Conservation (phyloP, 2,329 filamentous ascomycete species). For the Fusarium irregulare region DNA sequence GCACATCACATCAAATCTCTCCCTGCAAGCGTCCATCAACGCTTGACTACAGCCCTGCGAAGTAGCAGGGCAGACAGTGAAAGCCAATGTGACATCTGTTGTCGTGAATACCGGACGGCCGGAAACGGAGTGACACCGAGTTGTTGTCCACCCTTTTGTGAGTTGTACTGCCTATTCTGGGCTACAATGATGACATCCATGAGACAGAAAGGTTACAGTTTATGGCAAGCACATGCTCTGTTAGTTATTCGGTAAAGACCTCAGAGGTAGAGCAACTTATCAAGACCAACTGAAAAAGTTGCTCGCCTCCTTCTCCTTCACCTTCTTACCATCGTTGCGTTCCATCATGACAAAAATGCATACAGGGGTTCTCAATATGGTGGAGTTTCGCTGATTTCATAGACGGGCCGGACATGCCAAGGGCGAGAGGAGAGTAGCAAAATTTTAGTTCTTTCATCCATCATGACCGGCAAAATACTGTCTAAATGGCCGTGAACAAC, state of each 20-base stretch:
- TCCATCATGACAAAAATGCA: conserved; percentile 20
- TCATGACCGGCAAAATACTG: not conserved
- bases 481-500: not conserved
- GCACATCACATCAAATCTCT: conserved; percentile 2
- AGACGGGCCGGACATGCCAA: conserved; percentile 21
- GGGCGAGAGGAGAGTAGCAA: conserved; percentile 17
- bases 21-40: conserved; percentile 2
- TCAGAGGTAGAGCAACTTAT: not conserved
- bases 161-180: not conserved
- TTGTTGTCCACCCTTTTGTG: not conserved
- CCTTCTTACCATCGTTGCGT: conserved; percentile 11
- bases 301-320: conserved; percentile 20
- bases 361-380: conserved; percentile 31
- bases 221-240: not conserved
- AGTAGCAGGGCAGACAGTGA: conserved; percentile 4
- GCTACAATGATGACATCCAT: not conserved
- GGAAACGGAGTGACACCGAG: conserved; percentile 44
- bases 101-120: conserved; percentile 27
- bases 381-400: conserved; percentile 27
- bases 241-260: not conserved
- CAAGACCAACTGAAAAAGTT: conserved; percentile 4
- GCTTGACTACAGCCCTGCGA: not conserved
- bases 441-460: not conserved
- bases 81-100: conserved; percentile 14
- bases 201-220: not conserved